Base-by-base conservation (phyloP, 768 basidiomycete species). In the Tylopilus felleus region DNA sequence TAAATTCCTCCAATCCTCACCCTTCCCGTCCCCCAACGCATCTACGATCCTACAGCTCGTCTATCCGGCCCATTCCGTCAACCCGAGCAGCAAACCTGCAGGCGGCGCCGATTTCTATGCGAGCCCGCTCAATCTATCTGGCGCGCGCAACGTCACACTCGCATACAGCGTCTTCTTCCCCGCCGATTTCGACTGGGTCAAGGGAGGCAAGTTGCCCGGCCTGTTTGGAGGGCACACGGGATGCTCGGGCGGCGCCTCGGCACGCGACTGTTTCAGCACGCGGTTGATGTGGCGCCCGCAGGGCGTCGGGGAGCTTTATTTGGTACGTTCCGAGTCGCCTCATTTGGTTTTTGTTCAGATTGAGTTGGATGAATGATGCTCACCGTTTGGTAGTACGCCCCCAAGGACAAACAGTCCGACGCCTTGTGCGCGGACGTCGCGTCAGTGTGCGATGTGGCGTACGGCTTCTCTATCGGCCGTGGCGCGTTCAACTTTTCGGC, bases 151-250 rank as follows among this genome's bases (percentile, higher is more conserved):
- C 56, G 83, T 85, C 25, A 79, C 81, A 8, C 64, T 90, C 41
- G 70, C 62, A 21, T 95, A 93, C 66, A 83, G 82, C 65, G 83
- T 91, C 10, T 93, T 84, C 69, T 92, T 96, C 63, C 88, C 88
- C 0, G 55, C 49, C 0, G 79, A 83, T 56, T 95, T 92, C 58
- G 77, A 86, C 49, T 95, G 83, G 77, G 90, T 91, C 17, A 75
- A 80, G 49, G 93, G 81, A 5, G 93, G 93, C 8, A 95, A 97
- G 70, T 67, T 95, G 6, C 90, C 93, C 0, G 93, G 93, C 1
- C 57, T 93, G 5, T 91, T 84, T 61, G 87, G 86, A 0, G 88
- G 88, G 0, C 82, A 79, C 58, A 73, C 65, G 4, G 78, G 71
- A 8, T 91, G 89, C 65, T 89, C 88, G 19, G 90, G 90, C 6